Evolutionary conservation across 768 basidiomycete species (phyloP), one percentile per base, ranked within the genome.

Genomic region (Amanita inopinata): DNA sequence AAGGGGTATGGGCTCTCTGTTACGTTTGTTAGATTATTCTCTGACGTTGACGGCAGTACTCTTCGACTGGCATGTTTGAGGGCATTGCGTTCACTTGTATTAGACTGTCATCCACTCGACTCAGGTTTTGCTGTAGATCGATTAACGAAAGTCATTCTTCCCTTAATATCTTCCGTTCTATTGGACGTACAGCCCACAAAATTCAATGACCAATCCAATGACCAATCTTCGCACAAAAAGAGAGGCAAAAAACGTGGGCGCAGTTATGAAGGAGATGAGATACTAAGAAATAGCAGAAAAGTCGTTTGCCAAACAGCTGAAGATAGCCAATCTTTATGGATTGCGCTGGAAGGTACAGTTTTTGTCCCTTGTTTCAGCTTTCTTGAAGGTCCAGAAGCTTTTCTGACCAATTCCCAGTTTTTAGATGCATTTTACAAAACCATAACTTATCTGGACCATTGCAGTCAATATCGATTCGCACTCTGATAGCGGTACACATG

Each of bases 261-360:
- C 15, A 78, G 70, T 9, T 88, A 78, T 49, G 83, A 89, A 58
- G 83, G 76, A 7, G 85, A 85, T 41, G 84, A 83, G 52, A 61
- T 82, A 4, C 78, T 91, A 58, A 75, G 70, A 40, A 52, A 61
- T 5, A 56, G 68, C 2, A 63, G 65, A 33, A 57, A 67, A 33
- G 63, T 72, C 5, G 50, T 78, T 14, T 83, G 73, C 52, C 58
- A 67, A 1, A 71, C 69, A 0, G 38, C 43, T 2, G 66, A 67
- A 20, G 80, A 83, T 11, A 74, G 71, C 15, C 60, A 75, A 19
- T 61, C 67, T 17, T 48, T 84, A 17, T 57, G 85, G 8, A 48
- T 56, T 9, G 70, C 81, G 10, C 56, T 85, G 9, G 68, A 79
- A 49, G 75, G 87, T 87, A 57, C n/a, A n/a, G n/a, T n/a, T n/a